phyloP scores from a whole-genome alignment of 2,329 filamentous ascomycete species.

The Fusarium floridanum region DNA sequence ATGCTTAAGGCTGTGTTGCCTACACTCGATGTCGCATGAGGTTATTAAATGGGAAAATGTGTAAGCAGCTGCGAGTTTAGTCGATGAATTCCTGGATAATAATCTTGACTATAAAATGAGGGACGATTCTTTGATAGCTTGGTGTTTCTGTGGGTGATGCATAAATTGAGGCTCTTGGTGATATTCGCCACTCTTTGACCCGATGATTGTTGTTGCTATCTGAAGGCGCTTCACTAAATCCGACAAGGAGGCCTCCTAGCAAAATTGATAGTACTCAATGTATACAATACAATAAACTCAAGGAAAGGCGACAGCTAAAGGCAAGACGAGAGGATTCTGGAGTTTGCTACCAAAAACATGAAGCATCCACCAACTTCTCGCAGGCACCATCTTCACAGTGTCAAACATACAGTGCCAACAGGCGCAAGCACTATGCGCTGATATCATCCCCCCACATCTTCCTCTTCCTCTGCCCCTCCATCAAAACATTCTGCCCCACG shows the following conservation, averaged over 20 bases:
- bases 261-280: not conserved
- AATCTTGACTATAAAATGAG: not conserved
- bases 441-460: slow-evolving; percentile 44
- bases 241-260: not conserved
- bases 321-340: not conserved
- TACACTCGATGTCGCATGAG: not conserved
- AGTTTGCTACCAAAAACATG: not conserved
- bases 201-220: not conserved
- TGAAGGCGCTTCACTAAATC: not conserved
- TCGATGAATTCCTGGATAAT: not conserved
- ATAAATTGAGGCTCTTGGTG: not conserved
- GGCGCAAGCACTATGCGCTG: slow-evolving; percentile 46
- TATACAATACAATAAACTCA: not conserved
- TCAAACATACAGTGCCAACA: slow-evolving; percentile 6
- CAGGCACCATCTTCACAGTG: slow-evolving; percentile 31
- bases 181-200: not conserved
- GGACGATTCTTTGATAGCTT: not conserved
- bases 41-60: not conserved
- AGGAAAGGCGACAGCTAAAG: not conserved
- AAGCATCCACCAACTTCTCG: slow-evolving; percentile 35
- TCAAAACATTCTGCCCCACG: slow-evolving; percentile 46
- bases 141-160: not conserved
- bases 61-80: not conserved
- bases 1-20: not conserved
- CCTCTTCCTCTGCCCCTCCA: slow-evolving; percentile 46